Percentiles rank a stretch among this genome's conserved stretches.
Conservation (phyloP, 1,284 basidiomycete species). For the Mycena citricolor region DNA sequence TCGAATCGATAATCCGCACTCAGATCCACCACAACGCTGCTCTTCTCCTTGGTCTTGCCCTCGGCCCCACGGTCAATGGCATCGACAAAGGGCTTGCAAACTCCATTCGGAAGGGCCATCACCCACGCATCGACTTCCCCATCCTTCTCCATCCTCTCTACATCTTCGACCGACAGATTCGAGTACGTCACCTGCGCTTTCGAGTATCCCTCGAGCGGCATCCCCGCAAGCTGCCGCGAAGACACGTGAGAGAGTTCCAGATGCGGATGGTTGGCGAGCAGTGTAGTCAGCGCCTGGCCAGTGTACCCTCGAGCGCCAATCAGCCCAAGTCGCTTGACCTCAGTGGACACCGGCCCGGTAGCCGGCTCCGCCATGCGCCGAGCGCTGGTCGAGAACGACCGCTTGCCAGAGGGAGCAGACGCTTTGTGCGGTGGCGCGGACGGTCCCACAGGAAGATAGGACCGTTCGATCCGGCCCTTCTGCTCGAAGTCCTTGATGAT, state of each 20-base stretch:
- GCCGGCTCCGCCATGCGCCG: constrained; percentile 44
- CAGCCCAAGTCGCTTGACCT: constrained; percentile 86
- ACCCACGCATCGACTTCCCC: constrained; percentile 95
- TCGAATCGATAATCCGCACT: constrained; percentile 97
- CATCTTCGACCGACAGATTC: constrained; percentile 76
- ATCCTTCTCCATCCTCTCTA: constrained; percentile 83
- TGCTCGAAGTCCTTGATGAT: constrained; percentile 83
- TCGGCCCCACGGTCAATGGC: constrained; percentile 81
- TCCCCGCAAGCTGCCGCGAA: constrained; percentile 90
- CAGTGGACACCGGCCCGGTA: constrained; percentile 40
- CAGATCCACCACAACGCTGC: constrained; percentile 86
- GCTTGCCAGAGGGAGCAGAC: constrained; percentile 36
- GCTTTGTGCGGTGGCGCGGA: constrained; percentile 64
- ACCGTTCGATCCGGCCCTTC: constrained; percentile 82
- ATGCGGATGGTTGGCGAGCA: constrained; percentile 85
- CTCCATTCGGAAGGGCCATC: constrained; percentile 96
- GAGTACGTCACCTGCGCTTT: constrained; percentile 78
- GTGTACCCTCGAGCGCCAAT: constrained; percentile 97
- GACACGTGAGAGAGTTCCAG: constrained; percentile 93
- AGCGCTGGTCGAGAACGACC: constrained; percentile 76
- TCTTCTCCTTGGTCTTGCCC: constrained; percentile 43
- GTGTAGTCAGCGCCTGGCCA: constrained; percentile 85
- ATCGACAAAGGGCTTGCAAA: constrained; percentile 97
- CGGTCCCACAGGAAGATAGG: constrained; percentile 90
- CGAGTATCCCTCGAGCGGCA: constrained; percentile 79